Evolutionary conservation across 306 rosid genomes (phyloP), one percentile per base, ranked within the genome.

Genomic region (Canavalia gladiata): DNA sequence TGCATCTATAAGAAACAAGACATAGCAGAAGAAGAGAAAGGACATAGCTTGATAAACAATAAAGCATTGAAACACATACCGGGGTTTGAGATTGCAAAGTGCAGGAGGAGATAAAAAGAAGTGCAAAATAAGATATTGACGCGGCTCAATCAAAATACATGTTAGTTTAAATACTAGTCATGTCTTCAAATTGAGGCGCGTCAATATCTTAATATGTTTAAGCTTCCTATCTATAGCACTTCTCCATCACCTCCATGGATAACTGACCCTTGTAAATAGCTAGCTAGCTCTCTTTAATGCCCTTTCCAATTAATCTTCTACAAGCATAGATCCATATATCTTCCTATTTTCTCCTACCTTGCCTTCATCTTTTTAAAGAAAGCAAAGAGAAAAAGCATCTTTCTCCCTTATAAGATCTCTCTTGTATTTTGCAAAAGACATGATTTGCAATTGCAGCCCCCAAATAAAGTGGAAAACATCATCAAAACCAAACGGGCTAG

Each of bases 121-220:
- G 81, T 72, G 81, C 43, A 78, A 83, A 78, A 82, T 84, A 87
- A 93, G 97, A 93, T 93, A 93, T 93, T 93, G 96, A 88, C 96
- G 96, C 97, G 96, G 94, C 97, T 93, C 97, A 93, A 91, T 93
- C 85, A 89, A 87, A 91, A 34, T 87, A 84, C 91, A 88, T 77
- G 88, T 85, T 71, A 55, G 37, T 43, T 56, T 2, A 55, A 2
- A 7, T 10, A 35, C 11, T 30, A 88, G 57, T 78, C 94, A 79
- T 87, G 87, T 72, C 68, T 88, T 91, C 89, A 88, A 84, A 89
- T 93, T 93, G 97, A 93, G 92, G 66, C 95, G 72, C 88, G 84
- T 8, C 92, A 93, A 91, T 93, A 93, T 81, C 97, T 91, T 76
- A 57, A 10, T 83, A 57, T 68, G 73, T 68, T 52, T 50, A 54